phyloP scores from a whole-genome alignment of 306 rosid species.

The Dalbergia oliveri region DNA sequence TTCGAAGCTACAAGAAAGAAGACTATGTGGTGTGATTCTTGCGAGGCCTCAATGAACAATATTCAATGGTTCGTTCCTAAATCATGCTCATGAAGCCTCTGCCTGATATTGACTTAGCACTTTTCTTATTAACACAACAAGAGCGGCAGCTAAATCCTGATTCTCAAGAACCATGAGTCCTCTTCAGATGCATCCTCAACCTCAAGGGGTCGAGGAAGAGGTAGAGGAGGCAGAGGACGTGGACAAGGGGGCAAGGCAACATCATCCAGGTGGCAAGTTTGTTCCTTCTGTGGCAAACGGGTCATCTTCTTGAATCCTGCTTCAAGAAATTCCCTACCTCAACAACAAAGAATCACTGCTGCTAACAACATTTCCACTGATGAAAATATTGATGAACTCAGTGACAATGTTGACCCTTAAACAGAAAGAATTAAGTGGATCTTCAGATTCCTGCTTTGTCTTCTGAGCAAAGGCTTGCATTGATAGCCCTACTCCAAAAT shows the following conservation, averaged over 20 bases:
- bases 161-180: no score
- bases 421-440: no score
- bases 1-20: neutral
- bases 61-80: neutral
- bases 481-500: no score
- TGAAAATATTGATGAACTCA: no score
- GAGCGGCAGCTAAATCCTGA: neutral
- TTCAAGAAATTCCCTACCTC: no score
- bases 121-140: neutral
- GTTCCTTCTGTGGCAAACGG: no score
- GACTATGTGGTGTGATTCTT: neutral
- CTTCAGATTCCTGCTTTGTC: no score
- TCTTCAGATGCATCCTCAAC: neutral
- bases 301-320: no score
- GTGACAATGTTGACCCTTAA: no score
- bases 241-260: neutral
- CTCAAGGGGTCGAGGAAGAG: neutral
- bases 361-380: no score
- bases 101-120: neutral
- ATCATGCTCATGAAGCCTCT: neutral
- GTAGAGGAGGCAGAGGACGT: neutral
- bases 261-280: fast-evolving
- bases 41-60: neutral
- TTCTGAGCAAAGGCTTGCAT: no score
- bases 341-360: no score